Evolutionary conservation across 768 basidiomycete species (phyloP).

Genomic region (Agrocybe praecox): DNA sequence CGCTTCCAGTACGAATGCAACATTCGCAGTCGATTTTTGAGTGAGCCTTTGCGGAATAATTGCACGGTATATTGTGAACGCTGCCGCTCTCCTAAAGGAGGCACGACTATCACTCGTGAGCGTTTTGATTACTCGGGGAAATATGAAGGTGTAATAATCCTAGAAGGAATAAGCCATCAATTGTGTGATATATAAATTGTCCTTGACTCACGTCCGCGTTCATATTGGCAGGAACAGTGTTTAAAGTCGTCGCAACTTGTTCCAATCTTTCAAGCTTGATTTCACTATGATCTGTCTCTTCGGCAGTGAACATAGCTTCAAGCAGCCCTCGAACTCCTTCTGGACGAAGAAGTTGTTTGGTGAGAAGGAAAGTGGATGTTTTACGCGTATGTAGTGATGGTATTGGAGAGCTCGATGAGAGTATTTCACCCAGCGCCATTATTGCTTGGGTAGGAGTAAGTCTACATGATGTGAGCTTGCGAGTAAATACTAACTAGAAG

Average conservation of each 20-base stretch:
- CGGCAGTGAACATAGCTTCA: constrained; percentile 69
- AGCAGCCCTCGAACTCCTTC: constrained; percentile 73
- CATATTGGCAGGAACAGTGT: constrained; percentile 60
- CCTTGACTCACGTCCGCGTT: constrained; percentile 49
- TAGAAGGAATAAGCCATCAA: constrained; percentile 25
- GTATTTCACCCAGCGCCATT: constrained; percentile 59
- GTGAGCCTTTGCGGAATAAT: constrained; percentile 40
- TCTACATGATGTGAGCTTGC: constrained; percentile 36
- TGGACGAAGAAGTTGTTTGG: constrained; percentile 68
- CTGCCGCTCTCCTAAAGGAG: constrained; percentile 59
- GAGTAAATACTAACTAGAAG: constrained; percentile 9
- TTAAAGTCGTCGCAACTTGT: constrained; percentile 65
- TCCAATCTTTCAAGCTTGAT: constrained; percentile 71
- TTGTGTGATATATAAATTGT: background rate
- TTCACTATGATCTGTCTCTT: constrained; percentile 49
- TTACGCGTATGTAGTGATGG: constrained; percentile 56
- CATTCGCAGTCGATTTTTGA: constrained; percentile 28
- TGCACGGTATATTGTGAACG: constrained; percentile 72
- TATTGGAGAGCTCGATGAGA: constrained; percentile 43
- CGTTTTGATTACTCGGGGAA: constrained; percentile 57
- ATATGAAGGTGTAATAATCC: constrained; percentile 62
- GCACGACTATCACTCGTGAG: constrained; percentile 44
- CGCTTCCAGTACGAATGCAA: constrained; percentile 42
- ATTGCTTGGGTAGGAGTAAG: constrained; percentile 69
- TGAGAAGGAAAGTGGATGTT: constrained; percentile 63